phyloP scores from a whole-genome alignment of 1,139 yeast species.

The Candida sp. region DNA sequence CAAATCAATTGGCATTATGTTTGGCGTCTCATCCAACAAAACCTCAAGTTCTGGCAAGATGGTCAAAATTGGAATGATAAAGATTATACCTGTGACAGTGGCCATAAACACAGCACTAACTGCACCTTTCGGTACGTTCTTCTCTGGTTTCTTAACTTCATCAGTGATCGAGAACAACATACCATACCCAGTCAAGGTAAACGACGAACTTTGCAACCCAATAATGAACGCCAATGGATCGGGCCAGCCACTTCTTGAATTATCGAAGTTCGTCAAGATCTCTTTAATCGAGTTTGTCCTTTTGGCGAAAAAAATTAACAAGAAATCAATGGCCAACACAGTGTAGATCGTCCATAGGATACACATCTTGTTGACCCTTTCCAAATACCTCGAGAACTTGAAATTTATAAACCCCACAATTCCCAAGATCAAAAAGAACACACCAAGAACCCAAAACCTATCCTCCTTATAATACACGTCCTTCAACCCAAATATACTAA shows the following conservation, averaged over 20 bases:
- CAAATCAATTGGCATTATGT: slow-evolving; percentile 66
- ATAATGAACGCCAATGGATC: slow-evolving; percentile 67
- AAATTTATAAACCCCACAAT: slow-evolving; percentile 66
- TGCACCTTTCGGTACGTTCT: slow-evolving; percentile 79
- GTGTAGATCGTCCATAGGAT: slow-evolving; percentile 78
- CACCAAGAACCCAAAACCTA: slow-evolving; percentile 55
- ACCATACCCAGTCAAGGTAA: slow-evolving; percentile 83
- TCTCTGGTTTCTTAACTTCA: slow-evolving; percentile 78
- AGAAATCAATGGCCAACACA: slow-evolving; percentile 67
- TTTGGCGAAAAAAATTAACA: slow-evolving; percentile 63
- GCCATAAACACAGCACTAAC: slow-evolving; percentile 68
- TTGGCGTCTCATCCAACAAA: slow-evolving; percentile 63
- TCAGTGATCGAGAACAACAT: slow-evolving; percentile 84
- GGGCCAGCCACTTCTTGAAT: slow-evolving; percentile 76
- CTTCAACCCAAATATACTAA: slow-evolving; percentile 66
- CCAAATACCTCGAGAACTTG: slow-evolving; percentile 61
- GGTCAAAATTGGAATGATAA: slow-evolving; percentile 71
- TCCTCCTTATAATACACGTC: slow-evolving; percentile 63
- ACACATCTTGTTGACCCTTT: slow-evolving; percentile 65
- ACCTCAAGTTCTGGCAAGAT: slow-evolving; percentile 68
- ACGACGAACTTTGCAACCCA: slow-evolving; percentile 79
- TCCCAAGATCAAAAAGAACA: slow-evolving; percentile 59
- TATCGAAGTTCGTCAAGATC: slow-evolving; percentile 72
- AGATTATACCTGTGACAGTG: slow-evolving; percentile 68
- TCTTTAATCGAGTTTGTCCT: slow-evolving; percentile 61